Evolutionary conservation across 768 basidiomycete genomes (phyloP), one percentile per base, ranked within the genome.

Genomic region (Mycena crocata): DNA sequence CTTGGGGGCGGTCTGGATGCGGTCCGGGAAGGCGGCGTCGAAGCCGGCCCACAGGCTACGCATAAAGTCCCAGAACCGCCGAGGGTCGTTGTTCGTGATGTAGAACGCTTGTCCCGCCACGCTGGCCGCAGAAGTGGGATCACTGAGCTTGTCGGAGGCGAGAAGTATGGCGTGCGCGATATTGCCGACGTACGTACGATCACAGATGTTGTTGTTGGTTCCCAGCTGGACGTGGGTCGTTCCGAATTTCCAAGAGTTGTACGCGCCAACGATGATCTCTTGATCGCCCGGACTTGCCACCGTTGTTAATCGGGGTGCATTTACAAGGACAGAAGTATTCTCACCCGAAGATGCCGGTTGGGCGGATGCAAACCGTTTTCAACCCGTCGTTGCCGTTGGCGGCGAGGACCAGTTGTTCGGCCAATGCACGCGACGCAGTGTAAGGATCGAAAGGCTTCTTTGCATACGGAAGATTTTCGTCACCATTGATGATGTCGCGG

Each of bases 31-130:
- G 45, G 79, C 79, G n/a, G 78, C 79, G 62, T 78, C 77, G 67
- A 86, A 81, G 14, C 73, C 76, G 21, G 77, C 69, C 90, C 90
- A 93, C 19, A 92, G 72, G 0, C 82, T 77, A 5, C 89, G 83
- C 52, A 85, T 80, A 68, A 92, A 86, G 75, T 91, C 89, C 92
- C 92, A 93, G 79, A 92, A 93, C 72, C 86, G 87, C 54, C 89
- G 80, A 0, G 91, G 92, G 72, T 93, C 91, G 59, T 90, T 89
- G 72, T 93, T 93, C 62, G 90, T 91, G 76, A 93, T 89, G 82
- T 90, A 91, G 81, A 90, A 93, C 13, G 75, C 87, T 72, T 93
- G 86, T 0, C 92, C 92, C 1, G 90, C 90, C 58, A 93, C 88
- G 21, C 85, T 86, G 0, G 88, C 89, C 19, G 88, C 88, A 24